Evolutionary conservation across 1,139 yeast species (phyloP), one percentile per base, ranked within the genome.

Genomic region (Meyerozyma carpophila): DNA sequence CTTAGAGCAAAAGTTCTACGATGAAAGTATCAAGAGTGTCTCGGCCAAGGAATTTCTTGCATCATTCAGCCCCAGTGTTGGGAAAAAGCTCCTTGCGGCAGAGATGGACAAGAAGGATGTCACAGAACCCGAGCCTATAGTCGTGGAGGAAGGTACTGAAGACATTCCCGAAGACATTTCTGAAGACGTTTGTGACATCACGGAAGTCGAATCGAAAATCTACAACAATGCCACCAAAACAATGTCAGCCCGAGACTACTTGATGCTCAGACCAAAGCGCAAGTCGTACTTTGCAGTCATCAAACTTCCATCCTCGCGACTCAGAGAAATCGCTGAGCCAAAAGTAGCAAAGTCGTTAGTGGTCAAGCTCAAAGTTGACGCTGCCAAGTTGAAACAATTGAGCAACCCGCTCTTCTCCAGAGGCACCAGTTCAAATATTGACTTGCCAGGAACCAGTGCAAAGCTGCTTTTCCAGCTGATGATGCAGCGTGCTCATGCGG

Each of bases 21-120:
- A 55, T 1, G 42, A 51, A 7, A 51, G 55, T 4, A 41, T 50
- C 0, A 58, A 57, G 37, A 44, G 66, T 0, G 59, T 65, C 0
- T 57, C 68, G 8, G 65, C 74, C 1, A 66, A 55, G 44, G 68
- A 69, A 36, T 50, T 70, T 24, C 57, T 69, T 31, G 46, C 54
- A 11, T 51, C 61, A 11, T 51, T 57, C 37, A 57, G 53, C 7
- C 46, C 51, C 27, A 46, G 44, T 29, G 3, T 6, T 8, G 8
- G 32, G 7, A 11, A 28, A 29, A 37, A 41, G 34, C 42, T 44
- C 14, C 29, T 24, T 8, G 14, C 37, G 1, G 32, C 8, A 8
- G 42, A 11, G 24, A 25, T 21, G 34, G 13, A 11, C 26, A 8
- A 11, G 31, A 40, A 10, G 27, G 39, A 9, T 36, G 21, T 4